Evolutionary conservation across 2,329 filamentous ascomycete genomes (phyloP).

Genomic region (Metarhizium robertsii): DNA sequence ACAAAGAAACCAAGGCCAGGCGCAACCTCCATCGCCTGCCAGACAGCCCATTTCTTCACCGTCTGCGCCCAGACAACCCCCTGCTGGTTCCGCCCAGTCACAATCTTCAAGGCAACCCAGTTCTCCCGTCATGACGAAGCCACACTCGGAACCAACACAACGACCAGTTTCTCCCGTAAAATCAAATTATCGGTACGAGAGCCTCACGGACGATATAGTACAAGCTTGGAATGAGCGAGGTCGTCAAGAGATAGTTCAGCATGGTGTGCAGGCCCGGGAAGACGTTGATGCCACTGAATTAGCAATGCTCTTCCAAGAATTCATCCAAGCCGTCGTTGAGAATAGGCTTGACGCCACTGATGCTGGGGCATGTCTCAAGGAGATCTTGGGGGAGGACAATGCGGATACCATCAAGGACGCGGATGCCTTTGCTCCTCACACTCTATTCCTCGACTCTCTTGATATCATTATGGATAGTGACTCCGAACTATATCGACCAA

Average conservation of each 20-base stretch:
- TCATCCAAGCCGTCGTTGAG: slow-evolving; percentile 67
- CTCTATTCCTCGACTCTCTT: slow-evolving; percentile 74
- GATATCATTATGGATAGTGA: slow-evolving; percentile 71
- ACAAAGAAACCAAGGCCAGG: slow-evolving; percentile 11
- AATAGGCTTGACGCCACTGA: slow-evolving; percentile 56
- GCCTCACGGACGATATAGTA: slow-evolving; percentile 62
- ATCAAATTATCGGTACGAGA: slow-evolving; percentile 60
- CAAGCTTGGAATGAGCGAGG: slow-evolving; percentile 59
- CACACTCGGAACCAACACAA: slow-evolving; percentile 11
- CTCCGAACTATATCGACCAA: slow-evolving; percentile 35
- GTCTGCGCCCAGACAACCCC: not conserved
- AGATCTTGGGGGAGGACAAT: slow-evolving; percentile 56
- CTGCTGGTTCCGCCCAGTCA: not conserved
- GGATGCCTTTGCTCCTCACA: slow-evolving; percentile 50
- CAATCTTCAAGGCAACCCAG: slow-evolving; percentile 9
- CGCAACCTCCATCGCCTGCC: slow-evolving; percentile 13
- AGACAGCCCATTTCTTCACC: slow-evolving; percentile 10
- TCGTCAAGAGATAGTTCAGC: slow-evolving; percentile 56
- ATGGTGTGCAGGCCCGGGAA: slow-evolving; percentile 53
- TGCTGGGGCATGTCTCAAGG: slow-evolving; percentile 62
- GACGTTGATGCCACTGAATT: slow-evolving; percentile 61
- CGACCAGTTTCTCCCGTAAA: slow-evolving; percentile 18
- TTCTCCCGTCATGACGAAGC: slow-evolving; percentile 11
- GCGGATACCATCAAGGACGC: slow-evolving; percentile 40
- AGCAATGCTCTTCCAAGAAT: slow-evolving; percentile 72